Conservation (phyloP, 2,329 filamentous ascomycete species). For the Aspergillus sp. region DNA sequence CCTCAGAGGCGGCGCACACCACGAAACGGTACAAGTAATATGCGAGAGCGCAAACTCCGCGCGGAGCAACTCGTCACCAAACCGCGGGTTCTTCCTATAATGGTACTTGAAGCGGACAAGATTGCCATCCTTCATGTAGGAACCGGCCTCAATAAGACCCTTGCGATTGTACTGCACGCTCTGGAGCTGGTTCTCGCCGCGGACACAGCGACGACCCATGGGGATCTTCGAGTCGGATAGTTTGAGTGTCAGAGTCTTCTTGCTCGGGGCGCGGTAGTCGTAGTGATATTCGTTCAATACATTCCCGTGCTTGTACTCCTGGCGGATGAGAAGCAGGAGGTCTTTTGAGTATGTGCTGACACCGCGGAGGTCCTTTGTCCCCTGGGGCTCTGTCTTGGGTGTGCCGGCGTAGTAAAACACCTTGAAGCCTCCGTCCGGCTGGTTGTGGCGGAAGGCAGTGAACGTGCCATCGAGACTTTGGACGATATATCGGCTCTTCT, state of each 20-base stretch:
- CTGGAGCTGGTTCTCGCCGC: conserved; percentile 51
- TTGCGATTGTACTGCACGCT: conserved; percentile 58
- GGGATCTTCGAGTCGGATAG: conserved; percentile 44
- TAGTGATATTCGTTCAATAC: conserved; percentile 55
- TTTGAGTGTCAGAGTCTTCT: conserved; percentile 33
- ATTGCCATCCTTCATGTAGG: conserved; percentile 58
- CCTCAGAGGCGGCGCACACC: conserved; percentile 57
- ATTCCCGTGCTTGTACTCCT: conserved; percentile 52
- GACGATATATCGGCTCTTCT: conserved; percentile 53
- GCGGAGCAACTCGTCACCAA: conserved; percentile 60
- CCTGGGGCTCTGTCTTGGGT: conserved; percentile 52
- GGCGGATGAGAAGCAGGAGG: conserved; percentile 50
- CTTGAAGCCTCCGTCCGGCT: conserved; percentile 45
- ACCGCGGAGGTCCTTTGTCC: conserved; percentile 45
- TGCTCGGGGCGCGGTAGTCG: conserved; percentile 42
- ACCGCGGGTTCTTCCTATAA: conserved; percentile 59
- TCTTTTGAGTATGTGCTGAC: conserved; percentile 55
- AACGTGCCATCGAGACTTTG: conserved; percentile 53
- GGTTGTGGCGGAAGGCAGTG: conserved; percentile 54
- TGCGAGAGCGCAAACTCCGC: conserved; percentile 60
- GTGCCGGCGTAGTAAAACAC: conserved; percentile 46
- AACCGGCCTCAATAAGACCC: conserved; percentile 58
- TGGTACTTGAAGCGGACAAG: conserved; percentile 59
- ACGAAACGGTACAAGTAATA: conserved; percentile 59
- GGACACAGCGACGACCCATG: conserved; percentile 52